Evolutionary conservation across 2,329 filamentous ascomycete species (phyloP).

Genomic region (Pseudopyrenochaeta lycopersici): DNA sequence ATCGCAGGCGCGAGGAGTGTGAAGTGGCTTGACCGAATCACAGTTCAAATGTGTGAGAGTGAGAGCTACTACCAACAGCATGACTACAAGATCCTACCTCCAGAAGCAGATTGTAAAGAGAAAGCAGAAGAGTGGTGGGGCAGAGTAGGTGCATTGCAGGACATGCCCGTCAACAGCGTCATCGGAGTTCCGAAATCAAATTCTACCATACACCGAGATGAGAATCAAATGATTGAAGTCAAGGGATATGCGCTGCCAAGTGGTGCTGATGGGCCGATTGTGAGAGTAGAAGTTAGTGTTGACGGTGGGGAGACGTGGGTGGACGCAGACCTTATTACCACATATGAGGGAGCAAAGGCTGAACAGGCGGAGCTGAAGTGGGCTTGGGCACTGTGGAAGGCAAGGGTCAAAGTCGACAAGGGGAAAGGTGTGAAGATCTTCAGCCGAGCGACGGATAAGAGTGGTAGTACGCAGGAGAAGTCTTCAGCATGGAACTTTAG

Average conservation of each 20-base stretch:
- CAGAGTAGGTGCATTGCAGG: slow-evolving; percentile 59
- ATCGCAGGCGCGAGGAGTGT: slow-evolving; percentile 64
- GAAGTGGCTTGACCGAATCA: slow-evolving; percentile 66
- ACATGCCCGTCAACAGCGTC: slow-evolving; percentile 66
- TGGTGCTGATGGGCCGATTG: slow-evolving; percentile 62
- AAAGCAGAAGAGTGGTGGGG: slow-evolving; percentile 64
- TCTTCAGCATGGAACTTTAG: slow-evolving; percentile 66
- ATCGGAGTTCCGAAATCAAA: slow-evolving; percentile 59
- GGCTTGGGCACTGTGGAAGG: slow-evolving; percentile 67
- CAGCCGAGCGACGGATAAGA: slow-evolving; percentile 64
- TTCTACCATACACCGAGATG: slow-evolving; percentile 52
- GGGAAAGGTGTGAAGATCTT: slow-evolving; percentile 57
- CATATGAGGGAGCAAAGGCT: slow-evolving; percentile 19
- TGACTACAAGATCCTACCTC: slow-evolving; percentile 68
- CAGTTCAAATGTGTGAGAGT: slow-evolving; percentile 60
- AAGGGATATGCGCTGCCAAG: slow-evolving; percentile 66
- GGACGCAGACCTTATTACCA: slow-evolving; percentile 54
- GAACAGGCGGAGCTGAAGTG: slow-evolving; percentile 55
- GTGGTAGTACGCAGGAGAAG: slow-evolving; percentile 61
- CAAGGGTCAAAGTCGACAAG: slow-evolving; percentile 52
- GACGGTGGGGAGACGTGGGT: slow-evolving; percentile 62
- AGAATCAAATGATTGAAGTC: slow-evolving; percentile 57
- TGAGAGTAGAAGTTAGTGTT: slow-evolving; percentile 61
- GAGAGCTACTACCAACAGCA: slow-evolving; percentile 65
- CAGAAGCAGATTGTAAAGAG: slow-evolving; percentile 58